Evolutionary conservation across 768 basidiomycete species (phyloP), one percentile per base, ranked within the genome.

Genomic region (Cystobasidium onofrii): DNA sequence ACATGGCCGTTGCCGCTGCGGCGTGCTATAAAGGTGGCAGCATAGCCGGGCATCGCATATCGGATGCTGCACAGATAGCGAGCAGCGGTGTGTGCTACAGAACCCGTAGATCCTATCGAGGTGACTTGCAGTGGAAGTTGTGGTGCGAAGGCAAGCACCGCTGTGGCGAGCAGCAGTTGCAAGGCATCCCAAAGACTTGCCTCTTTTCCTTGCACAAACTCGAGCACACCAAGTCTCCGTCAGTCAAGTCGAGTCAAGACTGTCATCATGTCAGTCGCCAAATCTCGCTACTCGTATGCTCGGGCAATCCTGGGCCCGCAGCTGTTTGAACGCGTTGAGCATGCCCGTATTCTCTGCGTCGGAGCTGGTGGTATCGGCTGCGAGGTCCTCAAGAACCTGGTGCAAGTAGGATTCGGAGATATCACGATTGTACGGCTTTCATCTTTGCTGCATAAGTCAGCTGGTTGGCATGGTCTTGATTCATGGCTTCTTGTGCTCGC

Each of bases 311-410:
- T 98, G 1, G 93, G 93, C 7, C 82, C 86, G 46, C 88, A 89
- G 76, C 82, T 92, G 18, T 86, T 87, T 77, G 80, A 82, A 33
- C 79, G 80, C 54, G 76, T 83, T 54, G 64, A 77, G 34, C 76
- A 80, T 55, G 79, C 82, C 10, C 80, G 80, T 10, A 76, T 96
- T 29, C 83, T 99, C 75, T 84, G 97, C 31, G 95, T 99, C 36
- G 96, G 96, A 33, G 92, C 92, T 52, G 94, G 94, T 55, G 74
- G 74, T 10, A 75, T 75, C 1, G 96, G 96, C 9, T 99, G 95
- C 78, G 96, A 99, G 83, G 86, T 99, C 2, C 81, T 99, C 78
- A 99, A 99, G 84, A 97, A 97, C 80, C 85, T 97, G 55, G 92
- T 95, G 17, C 83, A 96, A 62, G 89, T 91, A 0, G 94, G 94